Percentiles rank a stretch among this genome's conserved stretches.
Evolutionary conservation across 306 rosid species (phyloP).

Genomic region (Cicer cuneatum): DNA sequence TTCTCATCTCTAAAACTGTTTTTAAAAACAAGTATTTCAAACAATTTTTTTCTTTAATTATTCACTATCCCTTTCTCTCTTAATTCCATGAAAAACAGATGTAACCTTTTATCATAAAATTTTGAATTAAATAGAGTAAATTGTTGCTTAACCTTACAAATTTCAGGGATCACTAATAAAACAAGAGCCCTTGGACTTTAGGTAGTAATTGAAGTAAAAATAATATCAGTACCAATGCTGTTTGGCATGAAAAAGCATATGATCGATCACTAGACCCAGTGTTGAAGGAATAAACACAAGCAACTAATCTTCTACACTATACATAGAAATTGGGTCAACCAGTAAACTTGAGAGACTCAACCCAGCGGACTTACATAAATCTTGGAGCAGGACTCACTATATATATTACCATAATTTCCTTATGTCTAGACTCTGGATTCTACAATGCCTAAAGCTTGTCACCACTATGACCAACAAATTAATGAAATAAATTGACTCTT

Average conservation of each 20-base stretch:
- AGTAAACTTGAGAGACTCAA: neutral
- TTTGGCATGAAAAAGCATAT: conserved; percentile 18
- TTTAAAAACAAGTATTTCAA: no score
- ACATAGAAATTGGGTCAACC: neutral
- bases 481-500: conserved; percentile 3
- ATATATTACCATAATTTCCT: neutral
- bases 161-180: neutral
- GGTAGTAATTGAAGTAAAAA: conserved; percentile 2
- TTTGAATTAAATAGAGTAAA: neutral
- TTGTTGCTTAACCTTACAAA: neutral
- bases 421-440: neutral
- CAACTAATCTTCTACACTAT: neutral
- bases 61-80: neutral
- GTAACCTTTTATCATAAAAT: neutral
- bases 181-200: neutral
- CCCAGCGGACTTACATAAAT: neutral
- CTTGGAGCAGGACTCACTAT: neutral
- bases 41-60: no score
- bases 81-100: neutral
- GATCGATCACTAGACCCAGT: neutral
- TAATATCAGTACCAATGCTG: neutral
- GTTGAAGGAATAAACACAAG: conserved; percentile 17
- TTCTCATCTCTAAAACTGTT: no score
- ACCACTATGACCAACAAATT: neutral
- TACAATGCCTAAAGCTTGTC: neutral